Conservation (phyloP, 768 basidiomycete species). For the Termitomyces sp. region DNA sequence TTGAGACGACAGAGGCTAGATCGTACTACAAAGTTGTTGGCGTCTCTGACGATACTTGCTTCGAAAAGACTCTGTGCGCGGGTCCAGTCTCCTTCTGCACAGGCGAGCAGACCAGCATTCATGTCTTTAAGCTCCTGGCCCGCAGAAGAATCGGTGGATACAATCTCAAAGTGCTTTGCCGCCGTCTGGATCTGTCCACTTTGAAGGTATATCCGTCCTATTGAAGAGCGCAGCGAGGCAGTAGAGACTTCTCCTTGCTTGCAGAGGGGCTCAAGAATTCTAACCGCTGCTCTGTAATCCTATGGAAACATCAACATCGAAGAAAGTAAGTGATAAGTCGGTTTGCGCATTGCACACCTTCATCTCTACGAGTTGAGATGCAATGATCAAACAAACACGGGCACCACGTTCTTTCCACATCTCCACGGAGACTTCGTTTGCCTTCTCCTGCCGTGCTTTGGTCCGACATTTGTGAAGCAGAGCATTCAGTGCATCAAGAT, state of each 20-base stretch:
- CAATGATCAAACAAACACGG: conserved; percentile 70
- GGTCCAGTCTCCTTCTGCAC: conserved; percentile 68
- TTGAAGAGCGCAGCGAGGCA: conserved; percentile 57
- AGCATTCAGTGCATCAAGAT: conserved; percentile 67
- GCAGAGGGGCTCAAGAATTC: conserved; percentile 64
- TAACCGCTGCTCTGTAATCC: conserved; percentile 67
- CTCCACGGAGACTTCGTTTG: conserved; percentile 31
- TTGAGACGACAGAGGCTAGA: background rate
- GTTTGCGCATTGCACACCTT: conserved; percentile 39
- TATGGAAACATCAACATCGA: conserved; percentile 17
- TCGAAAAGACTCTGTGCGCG: conserved; percentile 40
- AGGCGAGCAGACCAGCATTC: conserved; percentile 62
- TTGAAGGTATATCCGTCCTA: conserved; percentile 73
- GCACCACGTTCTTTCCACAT: conserved; percentile 87
- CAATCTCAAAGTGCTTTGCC: conserved; percentile 47
- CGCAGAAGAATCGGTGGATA: conserved; percentile 37
- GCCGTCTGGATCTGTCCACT: conserved; percentile 60
- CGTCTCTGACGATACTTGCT: conserved; percentile 41
- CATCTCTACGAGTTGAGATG: conserved; percentile 81
- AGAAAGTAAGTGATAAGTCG: background rate
- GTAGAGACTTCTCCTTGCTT: conserved; percentile 33
- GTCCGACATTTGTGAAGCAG: conserved; percentile 56
- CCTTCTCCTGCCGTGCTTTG: conserved; percentile 36
- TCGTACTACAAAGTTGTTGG: conserved; percentile 54
- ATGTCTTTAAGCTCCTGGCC: conserved; percentile 43